Conservation (phyloP, 2,329 filamentous ascomycete genomes). For the Thielaviopsis euricoi region DNA sequence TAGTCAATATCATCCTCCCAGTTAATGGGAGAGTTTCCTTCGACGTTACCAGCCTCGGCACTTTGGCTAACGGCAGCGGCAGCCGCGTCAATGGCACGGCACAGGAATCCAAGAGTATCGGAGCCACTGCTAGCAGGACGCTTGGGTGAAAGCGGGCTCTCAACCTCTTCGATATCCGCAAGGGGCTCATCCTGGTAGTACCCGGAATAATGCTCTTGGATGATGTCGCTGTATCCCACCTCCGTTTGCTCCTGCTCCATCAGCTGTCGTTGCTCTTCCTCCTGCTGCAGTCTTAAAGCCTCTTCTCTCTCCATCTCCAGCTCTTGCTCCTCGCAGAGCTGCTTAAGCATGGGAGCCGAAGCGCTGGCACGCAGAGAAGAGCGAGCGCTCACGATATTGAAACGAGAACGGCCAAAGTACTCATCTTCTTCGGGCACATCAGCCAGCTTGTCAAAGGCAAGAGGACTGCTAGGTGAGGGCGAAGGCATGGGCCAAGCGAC, state of each 20-base stretch:
- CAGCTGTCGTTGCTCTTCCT: not conserved
- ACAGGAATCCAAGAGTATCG: slow-evolving; percentile 30
- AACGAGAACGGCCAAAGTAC: slow-evolving; percentile 24
- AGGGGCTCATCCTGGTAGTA: not conserved
- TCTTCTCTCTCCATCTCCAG: not conserved
- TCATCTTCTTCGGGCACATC: slow-evolving; percentile 51
- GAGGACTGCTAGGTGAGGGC: slow-evolving; percentile 19
- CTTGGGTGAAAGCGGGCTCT: slow-evolving; percentile 11
- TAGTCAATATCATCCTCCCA: slow-evolving; percentile 59
- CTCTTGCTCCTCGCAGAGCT: slow-evolving; percentile 22
- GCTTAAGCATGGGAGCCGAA: slow-evolving; percentile 38
- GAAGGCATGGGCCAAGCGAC: slow-evolving; percentile 29
- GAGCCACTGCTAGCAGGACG: slow-evolving; percentile 32
- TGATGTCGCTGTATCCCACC: not conserved
- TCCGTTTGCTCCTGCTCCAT: not conserved
- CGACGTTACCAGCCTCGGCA: slow-evolving; percentile 16
- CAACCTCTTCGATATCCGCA: not conserved
- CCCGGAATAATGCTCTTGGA: not conserved
- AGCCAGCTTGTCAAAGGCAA: slow-evolving; percentile 29
- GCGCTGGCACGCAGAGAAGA: slow-evolving; percentile 38
- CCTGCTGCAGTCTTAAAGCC: not conserved
- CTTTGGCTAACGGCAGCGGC: slow-evolving; percentile 22
- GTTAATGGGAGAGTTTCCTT: slow-evolving; percentile 24
- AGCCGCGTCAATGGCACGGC: not conserved
- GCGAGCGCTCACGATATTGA: slow-evolving; percentile 29